These are phyloP conservation scores for Arabis hirsuta DNA, from an alignment of 345 rosid species.

Conservation along the genomic window DNA sequence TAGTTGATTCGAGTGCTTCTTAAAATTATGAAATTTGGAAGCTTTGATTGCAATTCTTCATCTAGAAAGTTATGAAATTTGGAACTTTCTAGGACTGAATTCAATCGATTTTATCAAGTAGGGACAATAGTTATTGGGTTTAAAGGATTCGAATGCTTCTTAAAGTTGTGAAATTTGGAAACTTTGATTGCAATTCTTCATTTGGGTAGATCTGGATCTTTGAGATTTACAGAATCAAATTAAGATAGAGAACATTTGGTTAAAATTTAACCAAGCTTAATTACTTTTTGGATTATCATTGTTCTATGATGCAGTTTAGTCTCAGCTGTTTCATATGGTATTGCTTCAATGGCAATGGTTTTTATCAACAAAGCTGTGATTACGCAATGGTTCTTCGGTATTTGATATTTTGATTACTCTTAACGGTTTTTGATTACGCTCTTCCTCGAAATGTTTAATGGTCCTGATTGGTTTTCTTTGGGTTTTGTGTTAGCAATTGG, in stretches of 20 bases:
- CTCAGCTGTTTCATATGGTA: conserved; percentile 86
- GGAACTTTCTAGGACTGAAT: not conserved
- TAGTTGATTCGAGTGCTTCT: too few relatives aligned
- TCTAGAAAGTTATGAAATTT: too few relatives aligned
- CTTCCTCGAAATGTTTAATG: not conserved
- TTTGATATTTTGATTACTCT: not conserved
- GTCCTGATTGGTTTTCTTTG: not conserved
- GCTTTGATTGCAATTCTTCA: too few relatives aligned
- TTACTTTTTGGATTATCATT: not conserved
- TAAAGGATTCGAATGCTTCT: not conserved
- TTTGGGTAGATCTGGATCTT: conserved; percentile 36
- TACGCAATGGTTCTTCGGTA: conserved; percentile 54
- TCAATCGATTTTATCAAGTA: conserved; percentile 1
- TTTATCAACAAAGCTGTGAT: conserved; percentile 92
- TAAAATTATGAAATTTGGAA: too few relatives aligned
- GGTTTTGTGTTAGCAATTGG: conserved; percentile 79
- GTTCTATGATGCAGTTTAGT: conserved; percentile 56
- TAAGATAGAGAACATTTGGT: not conserved
- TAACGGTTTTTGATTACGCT: not conserved
- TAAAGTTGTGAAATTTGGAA: not conserved
- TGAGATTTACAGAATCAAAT: conserved; percentile 10
- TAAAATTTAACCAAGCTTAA: not conserved
- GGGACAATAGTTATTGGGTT: not conserved
- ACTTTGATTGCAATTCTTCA: conserved; percentile 20
- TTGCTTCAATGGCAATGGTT: conserved; percentile 98